Percentiles rank a stretch among this genome's conserved stretches.
Evolutionary conservation across 441 rosid species (phyloP).

Genomic region (Sinapis alba): DNA sequence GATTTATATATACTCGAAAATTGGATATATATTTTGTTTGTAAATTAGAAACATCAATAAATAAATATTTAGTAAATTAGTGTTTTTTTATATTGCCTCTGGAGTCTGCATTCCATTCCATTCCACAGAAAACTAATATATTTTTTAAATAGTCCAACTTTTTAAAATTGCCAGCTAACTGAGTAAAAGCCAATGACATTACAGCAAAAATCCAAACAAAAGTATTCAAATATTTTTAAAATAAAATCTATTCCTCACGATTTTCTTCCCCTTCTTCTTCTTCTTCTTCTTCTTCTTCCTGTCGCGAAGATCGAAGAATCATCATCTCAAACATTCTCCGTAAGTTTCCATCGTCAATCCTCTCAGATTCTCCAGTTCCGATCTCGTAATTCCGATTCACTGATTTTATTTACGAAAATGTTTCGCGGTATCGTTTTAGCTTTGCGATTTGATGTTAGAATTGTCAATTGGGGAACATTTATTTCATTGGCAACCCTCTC

Average conservation of each 20-base stretch:
- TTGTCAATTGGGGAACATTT: neutral
- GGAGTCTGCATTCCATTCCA: too few species aligned
- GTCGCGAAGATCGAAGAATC: constrained; percentile 2
- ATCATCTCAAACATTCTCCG: constrained; percentile 20
- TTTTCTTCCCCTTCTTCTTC: constrained; percentile 20
- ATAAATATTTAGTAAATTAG: too few species aligned
- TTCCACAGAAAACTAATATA: too few species aligned
- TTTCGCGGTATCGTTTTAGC: neutral
- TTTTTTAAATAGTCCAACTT: too few species aligned
- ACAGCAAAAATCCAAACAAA: neutral
- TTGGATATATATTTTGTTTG: too few species aligned
- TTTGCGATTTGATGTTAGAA: constrained; percentile 6
- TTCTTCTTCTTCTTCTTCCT: constrained; percentile 13
- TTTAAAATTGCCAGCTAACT: neutral
- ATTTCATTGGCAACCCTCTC: neutral
- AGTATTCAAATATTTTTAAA: neutral
- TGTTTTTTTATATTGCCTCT: too few species aligned
- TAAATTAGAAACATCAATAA: too few species aligned
- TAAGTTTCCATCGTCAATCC: constrained; percentile 18
- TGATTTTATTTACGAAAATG: neutral
- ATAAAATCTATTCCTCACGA: neutral
- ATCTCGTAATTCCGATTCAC: constrained; percentile 4
- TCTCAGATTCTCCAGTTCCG: neutral
- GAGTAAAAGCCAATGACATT: neutral
- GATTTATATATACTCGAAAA: too few species aligned